These are phyloP conservation scores for Rhazya stricta DNA, from an alignment of 257 asterid genomes.

Conservation along the genomic window DNA sequence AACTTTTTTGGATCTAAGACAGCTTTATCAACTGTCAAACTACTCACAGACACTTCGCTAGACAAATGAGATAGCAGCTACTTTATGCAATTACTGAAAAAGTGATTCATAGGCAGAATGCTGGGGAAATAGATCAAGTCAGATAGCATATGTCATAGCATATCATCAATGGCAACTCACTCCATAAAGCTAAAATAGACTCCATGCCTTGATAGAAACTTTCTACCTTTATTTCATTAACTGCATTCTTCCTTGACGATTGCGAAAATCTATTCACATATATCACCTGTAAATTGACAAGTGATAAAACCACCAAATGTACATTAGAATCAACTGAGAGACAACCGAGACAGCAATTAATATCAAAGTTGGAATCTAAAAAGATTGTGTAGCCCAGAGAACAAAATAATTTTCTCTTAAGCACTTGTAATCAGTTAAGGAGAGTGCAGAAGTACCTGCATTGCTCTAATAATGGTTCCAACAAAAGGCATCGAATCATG, in stretches of 20 bases:
- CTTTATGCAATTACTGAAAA: background rate
- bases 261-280: constrained; percentile 89
- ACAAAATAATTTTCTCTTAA: constrained; percentile 2
- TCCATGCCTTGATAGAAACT: constrained; percentile 20
- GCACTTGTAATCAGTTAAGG: background rate
- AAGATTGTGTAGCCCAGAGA: constrained; percentile 5
- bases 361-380: constrained; percentile 3
- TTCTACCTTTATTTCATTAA: constrained; percentile 92
- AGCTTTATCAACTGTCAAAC: background rate
- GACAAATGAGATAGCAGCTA: background rate
- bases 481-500: constrained; percentile 98
- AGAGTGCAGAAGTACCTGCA: constrained; percentile 67
- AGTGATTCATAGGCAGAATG: background rate
- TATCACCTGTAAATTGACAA: constrained; percentile 57
- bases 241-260: constrained; percentile 83
- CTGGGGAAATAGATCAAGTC: background rate
- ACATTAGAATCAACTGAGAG: background rate
- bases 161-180: background rate
- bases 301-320: constrained; percentile 1
- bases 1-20: background rate
- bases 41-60: background rate
- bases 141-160: constrained; percentile 1
- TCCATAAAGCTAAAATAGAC: background rate
- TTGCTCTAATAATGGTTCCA: constrained; percentile 97
- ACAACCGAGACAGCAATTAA: background rate